Evolutionary conservation across 306 rosid species (phyloP).

Genomic region (Lablab purpureus): DNA sequence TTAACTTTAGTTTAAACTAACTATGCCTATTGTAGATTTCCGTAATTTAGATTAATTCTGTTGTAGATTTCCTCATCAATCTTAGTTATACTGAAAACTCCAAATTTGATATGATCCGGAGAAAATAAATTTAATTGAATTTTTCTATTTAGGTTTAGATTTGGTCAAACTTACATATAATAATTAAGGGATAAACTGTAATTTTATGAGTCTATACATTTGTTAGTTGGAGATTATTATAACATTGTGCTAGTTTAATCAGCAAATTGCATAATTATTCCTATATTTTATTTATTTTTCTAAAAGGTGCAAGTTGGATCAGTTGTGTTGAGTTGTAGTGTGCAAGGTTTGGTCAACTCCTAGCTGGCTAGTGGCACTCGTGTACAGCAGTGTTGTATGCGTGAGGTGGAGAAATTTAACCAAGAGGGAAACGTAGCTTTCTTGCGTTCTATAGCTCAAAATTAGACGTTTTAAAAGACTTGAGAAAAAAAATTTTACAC

Average conservation of each 20-base stretch:
- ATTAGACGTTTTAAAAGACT: background rate
- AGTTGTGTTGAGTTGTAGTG: conserved; percentile 7
- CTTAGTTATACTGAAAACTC: too few species aligned
- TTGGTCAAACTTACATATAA: too few species aligned
- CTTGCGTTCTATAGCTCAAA: background rate
- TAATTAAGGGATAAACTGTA: background rate
- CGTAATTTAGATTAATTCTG: too few species aligned
- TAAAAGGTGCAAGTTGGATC: conserved; percentile 35
- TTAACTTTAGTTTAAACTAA: too few species aligned
- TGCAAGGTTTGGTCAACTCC: conserved; percentile 36
- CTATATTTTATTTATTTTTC: background rate
- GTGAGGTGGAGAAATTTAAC: background rate
- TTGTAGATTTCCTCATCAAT: too few species aligned
- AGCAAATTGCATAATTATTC: background rate
- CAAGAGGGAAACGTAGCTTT: background rate
- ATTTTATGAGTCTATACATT: background rate
- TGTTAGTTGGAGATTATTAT: conserved; percentile 19
- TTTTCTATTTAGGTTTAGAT: too few species aligned
- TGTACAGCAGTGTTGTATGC: conserved; percentile 25
- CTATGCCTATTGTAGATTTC: too few species aligned
- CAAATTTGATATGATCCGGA: too few species aligned
- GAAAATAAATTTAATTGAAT: too few species aligned
- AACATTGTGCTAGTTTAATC: background rate
- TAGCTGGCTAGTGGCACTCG: background rate
- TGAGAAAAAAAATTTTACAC: background rate